phyloP scores from a whole-genome alignment of 208 protist species.

The Crithidia acanthocephali region DNA sequence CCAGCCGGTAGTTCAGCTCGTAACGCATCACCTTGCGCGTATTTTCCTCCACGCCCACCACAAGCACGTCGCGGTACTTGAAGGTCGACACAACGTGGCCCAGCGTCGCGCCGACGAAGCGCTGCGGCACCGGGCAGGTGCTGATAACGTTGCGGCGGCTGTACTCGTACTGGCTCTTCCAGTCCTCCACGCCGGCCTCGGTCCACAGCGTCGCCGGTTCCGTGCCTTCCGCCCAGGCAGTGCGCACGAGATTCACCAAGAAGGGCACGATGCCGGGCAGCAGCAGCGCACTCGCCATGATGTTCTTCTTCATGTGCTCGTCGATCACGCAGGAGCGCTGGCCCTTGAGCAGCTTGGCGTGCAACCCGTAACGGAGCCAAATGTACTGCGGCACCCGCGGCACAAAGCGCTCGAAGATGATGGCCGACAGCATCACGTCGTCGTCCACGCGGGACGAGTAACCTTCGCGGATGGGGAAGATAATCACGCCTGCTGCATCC shows the following conservation, averaged over 20 bases:
- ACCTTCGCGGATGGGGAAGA: constrained; percentile 75
- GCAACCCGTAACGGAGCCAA: constrained; percentile 82
- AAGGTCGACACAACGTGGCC: constrained; percentile 48
- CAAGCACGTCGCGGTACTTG: constrained; percentile 71
- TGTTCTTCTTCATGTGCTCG: constrained; percentile 85
- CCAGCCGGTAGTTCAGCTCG: constrained; percentile 64
- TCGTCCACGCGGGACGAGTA: constrained; percentile 78
- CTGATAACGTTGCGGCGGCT: constrained; percentile 77
- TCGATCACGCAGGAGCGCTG: constrained; percentile 67
- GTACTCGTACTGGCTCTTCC: constrained; percentile 85
- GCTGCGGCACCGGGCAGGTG: constrained; percentile 58
- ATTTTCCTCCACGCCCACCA: constrained; percentile 75
- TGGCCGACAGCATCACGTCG: constrained; percentile 83
- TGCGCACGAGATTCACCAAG: constrained; percentile 86
- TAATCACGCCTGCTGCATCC: constrained; percentile 72
- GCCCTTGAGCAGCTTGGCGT: constrained; percentile 71
- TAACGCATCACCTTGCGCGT: constrained; percentile 59
- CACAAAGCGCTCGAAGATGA: constrained; percentile 78
- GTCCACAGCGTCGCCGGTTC: constrained; percentile 63
- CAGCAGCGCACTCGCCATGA: constrained; percentile 81
- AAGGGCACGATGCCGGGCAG: constrained; percentile 86
- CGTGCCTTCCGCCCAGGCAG: constrained; percentile 54
- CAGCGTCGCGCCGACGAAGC: constrained; percentile 57
- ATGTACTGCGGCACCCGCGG: constrained; percentile 81
- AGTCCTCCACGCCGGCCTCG: constrained; percentile 61